phyloP scores from a whole-genome alignment of 2,329 filamentous ascomycete species.

The Aspergillus japonicus region DNA sequence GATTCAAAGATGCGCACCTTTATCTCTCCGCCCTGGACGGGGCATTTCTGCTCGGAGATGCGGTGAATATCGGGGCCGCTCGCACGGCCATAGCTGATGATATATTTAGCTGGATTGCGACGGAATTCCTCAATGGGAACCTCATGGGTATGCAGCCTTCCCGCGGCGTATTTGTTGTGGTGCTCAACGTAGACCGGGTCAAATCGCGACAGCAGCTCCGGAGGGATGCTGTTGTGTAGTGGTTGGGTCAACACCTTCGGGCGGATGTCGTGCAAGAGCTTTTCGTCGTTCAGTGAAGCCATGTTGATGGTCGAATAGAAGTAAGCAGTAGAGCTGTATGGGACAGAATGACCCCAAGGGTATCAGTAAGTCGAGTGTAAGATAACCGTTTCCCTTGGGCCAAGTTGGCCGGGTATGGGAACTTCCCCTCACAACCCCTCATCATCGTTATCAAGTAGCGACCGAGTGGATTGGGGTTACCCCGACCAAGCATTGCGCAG shows the following conservation, averaged over 20 bases:
- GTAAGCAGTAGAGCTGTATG: not conserved
- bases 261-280: conserved; percentile 25
- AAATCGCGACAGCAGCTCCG: conserved; percentile 37
- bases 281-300: conserved; percentile 16
- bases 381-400: not conserved
- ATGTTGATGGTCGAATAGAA: not conserved
- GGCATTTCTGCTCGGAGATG: conserved; percentile 43
- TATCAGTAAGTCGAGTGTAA: not conserved
- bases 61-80: conserved; percentile 36
- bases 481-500: too few species aligned
- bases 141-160: conserved; percentile 45
- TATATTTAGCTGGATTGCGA: conserved; percentile 41
- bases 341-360: not conserved
- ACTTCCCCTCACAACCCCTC: conserved; percentile 1
- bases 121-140: conserved; percentile 42
- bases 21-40: conserved; percentile 42
- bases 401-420: not conserved
- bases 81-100: conserved; percentile 40
- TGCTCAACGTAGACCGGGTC: conserved; percentile 44
- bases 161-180: conserved; percentile 45
- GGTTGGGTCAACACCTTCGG: conserved; percentile 31
- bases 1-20: conserved; percentile 43
- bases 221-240: conserved; percentile 44
- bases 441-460: not conserved
- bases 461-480: too few species aligned